Percentiles rank a stretch among this genome's conserved stretches.
Evolutionary conservation across 164 flowering plant species (phyloP).

Genomic region (Pachysandra terminalis): DNA sequence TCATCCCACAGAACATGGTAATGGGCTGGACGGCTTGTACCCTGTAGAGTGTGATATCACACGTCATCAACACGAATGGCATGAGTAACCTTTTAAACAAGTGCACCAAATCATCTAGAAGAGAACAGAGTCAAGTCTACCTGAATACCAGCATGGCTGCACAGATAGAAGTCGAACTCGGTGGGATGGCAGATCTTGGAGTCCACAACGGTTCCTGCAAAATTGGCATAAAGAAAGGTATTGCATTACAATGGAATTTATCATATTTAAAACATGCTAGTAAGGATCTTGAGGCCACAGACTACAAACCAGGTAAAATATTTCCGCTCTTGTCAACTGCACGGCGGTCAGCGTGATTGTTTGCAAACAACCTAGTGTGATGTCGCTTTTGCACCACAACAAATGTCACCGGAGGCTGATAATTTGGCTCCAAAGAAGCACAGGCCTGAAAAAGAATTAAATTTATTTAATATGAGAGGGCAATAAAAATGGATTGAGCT

Average conservation of each 20-base stretch:
- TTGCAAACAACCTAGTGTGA: constrained; percentile 70
- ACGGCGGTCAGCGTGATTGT: constrained; percentile 43
- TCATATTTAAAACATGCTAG: too few relatives aligned
- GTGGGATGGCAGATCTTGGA: constrained; percentile 81
- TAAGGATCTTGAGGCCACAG: background rate
- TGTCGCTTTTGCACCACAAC: constrained; percentile 79
- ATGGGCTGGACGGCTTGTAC: constrained; percentile 8
- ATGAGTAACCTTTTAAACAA: too few relatives aligned
- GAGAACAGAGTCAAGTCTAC: constrained; percentile 16
- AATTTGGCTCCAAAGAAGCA: constrained; percentile 60
- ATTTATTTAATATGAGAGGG: background rate
- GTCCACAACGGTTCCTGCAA: constrained; percentile 74
- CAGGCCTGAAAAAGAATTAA: constrained; percentile 40
- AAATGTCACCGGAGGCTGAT: constrained; percentile 75
- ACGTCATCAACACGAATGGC: too few relatives aligned
- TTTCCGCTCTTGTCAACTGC: constrained; percentile 67
- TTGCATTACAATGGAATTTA: too few relatives aligned
- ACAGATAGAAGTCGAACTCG: constrained; percentile 73
- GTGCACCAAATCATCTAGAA: too few relatives aligned
- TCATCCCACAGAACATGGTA: constrained; percentile 10
- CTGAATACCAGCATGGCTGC: constrained; percentile 81
- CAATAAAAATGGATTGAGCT: background rate
- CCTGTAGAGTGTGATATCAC: too few relatives aligned
- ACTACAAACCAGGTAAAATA: constrained; percentile 51
- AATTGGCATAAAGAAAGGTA: background rate